Conservation (phyloP, 1,284 basidiomycete species). For the Sanghuangporus baumii region DNA sequence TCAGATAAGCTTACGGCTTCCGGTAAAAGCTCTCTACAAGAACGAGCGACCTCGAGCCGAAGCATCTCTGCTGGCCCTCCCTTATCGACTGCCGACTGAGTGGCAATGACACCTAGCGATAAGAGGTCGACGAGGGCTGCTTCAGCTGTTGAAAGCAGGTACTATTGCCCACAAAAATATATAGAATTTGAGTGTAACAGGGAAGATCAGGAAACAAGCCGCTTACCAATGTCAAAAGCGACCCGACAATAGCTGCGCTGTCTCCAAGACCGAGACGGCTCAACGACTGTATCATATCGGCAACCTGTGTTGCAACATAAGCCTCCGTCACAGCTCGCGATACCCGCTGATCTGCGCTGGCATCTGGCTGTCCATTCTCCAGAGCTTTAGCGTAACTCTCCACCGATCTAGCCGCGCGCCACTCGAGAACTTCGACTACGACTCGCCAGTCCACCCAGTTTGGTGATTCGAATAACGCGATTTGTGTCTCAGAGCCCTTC, state of each 20-base stretch:
- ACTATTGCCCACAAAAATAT: slow-evolving; percentile 33
- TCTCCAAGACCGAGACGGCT: slow-evolving; percentile 22
- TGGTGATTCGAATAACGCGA: slow-evolving; percentile 18
- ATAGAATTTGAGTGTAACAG: background rate
- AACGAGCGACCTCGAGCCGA: slow-evolving; percentile 45
- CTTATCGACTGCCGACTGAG: slow-evolving; percentile 16
- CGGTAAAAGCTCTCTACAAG: slow-evolving; percentile 53
- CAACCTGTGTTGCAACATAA: slow-evolving; percentile 52
- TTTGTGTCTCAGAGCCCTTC: slow-evolving; percentile 18
- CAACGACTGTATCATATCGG: slow-evolving; percentile 35
- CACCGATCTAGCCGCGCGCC: slow-evolving; percentile 57
- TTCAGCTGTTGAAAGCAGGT: slow-evolving; percentile 57
- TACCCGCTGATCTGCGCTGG: slow-evolving; percentile 47
- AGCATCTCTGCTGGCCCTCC: slow-evolving; percentile 45
- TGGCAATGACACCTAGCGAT: slow-evolving; percentile 42
- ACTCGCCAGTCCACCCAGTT: slow-evolving; percentile 35
- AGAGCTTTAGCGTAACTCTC: slow-evolving; percentile 35
- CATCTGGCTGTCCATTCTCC: slow-evolving; percentile 37
- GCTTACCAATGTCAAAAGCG: slow-evolving; percentile 9
- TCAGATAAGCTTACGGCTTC: slow-evolving; percentile 69
- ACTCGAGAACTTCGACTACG: slow-evolving; percentile 48
- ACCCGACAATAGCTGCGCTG: slow-evolving; percentile 23
- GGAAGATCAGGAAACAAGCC: background rate
- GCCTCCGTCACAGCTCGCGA: slow-evolving; percentile 63
- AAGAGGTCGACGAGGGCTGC: slow-evolving; percentile 51